These are phyloP conservation scores for Diaporthe sp. DNA, from an alignment of 2,329 filamentous ascomycete species.

Conservation along the genomic window DNA sequence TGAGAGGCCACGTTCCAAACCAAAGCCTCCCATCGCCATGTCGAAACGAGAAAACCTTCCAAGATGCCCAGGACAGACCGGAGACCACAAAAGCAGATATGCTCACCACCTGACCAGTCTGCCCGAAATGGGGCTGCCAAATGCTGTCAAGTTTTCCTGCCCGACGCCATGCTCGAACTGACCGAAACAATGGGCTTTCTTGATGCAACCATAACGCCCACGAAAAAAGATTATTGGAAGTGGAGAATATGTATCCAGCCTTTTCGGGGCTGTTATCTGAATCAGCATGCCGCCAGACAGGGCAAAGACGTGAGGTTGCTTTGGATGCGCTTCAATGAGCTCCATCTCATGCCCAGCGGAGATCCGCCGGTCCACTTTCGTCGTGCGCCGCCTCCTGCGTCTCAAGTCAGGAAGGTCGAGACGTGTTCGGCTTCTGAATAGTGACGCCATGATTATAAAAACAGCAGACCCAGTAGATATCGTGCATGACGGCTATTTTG, in stretches of 20 bases:
- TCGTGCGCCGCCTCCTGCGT: too few relatives aligned
- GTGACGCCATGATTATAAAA: neutral
- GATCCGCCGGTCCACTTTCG: neutral
- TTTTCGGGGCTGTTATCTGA: too few relatives aligned
- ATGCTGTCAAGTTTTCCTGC: neutral
- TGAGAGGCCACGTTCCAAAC: neutral
- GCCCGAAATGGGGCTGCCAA: neutral
- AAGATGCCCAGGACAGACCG: neutral
- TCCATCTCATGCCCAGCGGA: too few relatives aligned
- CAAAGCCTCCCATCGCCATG: too few relatives aligned
- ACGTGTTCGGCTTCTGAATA: neutral
- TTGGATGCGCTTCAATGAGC: neutral
- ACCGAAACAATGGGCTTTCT: neutral
- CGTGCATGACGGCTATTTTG: neutral
- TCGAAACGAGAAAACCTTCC: neutral
- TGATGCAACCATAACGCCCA: too few relatives aligned
- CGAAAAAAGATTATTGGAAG: neutral
- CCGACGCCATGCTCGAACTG: neutral
- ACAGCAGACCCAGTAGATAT: neutral
- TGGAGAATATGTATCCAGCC: neutral
- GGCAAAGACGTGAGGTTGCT: accelerated
- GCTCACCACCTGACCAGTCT: neutral
- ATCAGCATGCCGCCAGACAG: too few relatives aligned
- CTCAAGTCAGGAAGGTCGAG: neutral
- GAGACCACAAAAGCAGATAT: neutral